phyloP scores from a whole-genome alignment of 768 basidiomycete genomes.

The Mycena haematopus region DNA sequence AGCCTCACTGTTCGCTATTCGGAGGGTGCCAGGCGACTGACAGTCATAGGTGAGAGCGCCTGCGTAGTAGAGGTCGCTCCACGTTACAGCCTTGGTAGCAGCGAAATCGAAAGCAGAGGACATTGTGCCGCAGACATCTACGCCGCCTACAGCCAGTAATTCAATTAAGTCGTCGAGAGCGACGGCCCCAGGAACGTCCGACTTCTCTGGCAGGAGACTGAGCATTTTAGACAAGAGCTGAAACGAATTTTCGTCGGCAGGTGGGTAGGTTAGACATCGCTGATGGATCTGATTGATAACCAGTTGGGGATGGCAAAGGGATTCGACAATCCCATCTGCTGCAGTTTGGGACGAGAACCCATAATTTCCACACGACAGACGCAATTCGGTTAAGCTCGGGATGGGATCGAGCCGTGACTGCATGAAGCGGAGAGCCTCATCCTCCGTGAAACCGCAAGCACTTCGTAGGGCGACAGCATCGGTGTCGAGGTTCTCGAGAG shows the following conservation, averaged over 20 bases:
- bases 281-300: no score
- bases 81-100: neutral
- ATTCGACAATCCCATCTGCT: neutral
- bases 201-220: no score
- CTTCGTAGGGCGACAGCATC: neutral
- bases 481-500: no score
- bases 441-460: constrained; percentile 21
- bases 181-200: neutral
- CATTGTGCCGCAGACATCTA: neutral
- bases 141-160: constrained; percentile 10
- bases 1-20: no score
- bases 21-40: no score
- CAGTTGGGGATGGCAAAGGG: constrained; percentile 7
- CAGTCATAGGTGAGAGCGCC: no score
- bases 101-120: neutral
- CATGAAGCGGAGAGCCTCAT: constrained; percentile 9
- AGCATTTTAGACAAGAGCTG: neutral
- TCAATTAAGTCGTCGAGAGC: constrained; percentile 4
- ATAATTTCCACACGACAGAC: no score
- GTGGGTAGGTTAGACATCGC: neutral
- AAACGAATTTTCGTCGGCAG: neutral
- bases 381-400: no score
- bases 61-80: no score
- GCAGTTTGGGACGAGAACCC: neutral
- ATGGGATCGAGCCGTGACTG: no score